A percentile compares a stretch with the other conserved stretches of the same genome.
Conservation (phyloP, 352 stramenopile species). For the Peronosclerospora sorghi region DNA sequence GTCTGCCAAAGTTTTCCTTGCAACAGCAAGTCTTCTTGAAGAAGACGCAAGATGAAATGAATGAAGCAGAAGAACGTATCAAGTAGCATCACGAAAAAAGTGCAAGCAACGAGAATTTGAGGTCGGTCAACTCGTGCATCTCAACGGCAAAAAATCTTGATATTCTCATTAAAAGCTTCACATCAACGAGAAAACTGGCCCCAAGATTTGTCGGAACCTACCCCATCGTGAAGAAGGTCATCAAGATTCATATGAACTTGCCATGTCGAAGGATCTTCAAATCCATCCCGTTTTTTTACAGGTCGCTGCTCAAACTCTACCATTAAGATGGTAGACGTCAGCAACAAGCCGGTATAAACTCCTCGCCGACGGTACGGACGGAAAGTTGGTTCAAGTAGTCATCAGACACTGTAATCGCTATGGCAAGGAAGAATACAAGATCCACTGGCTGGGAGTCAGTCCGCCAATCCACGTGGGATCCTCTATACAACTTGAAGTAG, state of each 20-base stretch:
- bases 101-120: slow-evolving; percentile 1
- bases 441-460: slow-evolving; percentile 7
- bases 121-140: not conserved
- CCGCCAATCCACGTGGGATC: slow-evolving; percentile 5
- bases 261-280: slow-evolving; percentile 1
- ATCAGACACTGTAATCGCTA: slow-evolving; percentile 2
- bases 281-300: slow-evolving; percentile 6
- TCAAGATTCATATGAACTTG: slow-evolving; percentile 3
- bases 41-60: slow-evolving; percentile 3
- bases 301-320: slow-evolving; percentile 3
- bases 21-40: slow-evolving; percentile 1
- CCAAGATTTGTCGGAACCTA: slow-evolving; percentile 4
- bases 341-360: not conserved
- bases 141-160: slow-evolving; percentile 4
- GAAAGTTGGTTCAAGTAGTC: slow-evolving; percentile 3
- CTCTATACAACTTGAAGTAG: slow-evolving; percentile 5
- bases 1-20: slow-evolving; percentile 1
- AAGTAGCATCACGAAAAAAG: slow-evolving; percentile 1
- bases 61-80: not conserved
- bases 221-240: not conserved
- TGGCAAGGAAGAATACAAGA: slow-evolving; percentile 8
- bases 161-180: slow-evolving; percentile 3
- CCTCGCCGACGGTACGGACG: slow-evolving; percentile 2
- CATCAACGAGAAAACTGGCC: not conserved
- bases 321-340: not conserved